Evolutionary conservation across 306 rosid genomes (phyloP), one percentile per base, ranked within the genome.

Genomic region (Lupinus albus): DNA sequence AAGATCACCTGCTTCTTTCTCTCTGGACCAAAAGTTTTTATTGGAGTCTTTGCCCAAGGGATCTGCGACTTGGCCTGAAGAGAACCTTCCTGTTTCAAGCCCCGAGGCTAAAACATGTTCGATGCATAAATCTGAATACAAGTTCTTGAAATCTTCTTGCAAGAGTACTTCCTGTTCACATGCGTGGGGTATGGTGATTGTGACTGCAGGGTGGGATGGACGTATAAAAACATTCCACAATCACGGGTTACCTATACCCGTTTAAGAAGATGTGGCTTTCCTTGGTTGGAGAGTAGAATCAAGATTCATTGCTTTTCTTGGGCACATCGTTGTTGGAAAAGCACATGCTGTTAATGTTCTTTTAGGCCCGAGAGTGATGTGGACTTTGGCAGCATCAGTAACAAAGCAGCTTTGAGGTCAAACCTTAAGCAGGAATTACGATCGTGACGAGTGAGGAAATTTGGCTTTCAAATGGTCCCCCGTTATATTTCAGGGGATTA

Each of bases 21-120:
- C 87, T 69, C 60, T 88, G 42, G 81, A 83, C 75, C 90, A 82
- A 33, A 95, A 94, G 63, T 84, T 79, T 67, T 73, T 81, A 78
- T 75, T 85, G 35, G 95, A 85, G 82, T 76, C 96, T 55, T 82
- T 85, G 46, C 86, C 96, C 0, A 90, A 87, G 83, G 99, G 95
- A 36, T 90, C 97, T 2, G 99, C 96, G 28, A 94, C 99, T 15
- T 94, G 99, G 97, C 99, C 99, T 0, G 99, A 94, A 82, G 99
- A 94, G 77, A 90, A 90, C 61, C 98, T 90, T 84, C 96, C 91
- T 17, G 76, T 85, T 30, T 80, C 88, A 11, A 83, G 85, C 72
- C 70, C 84, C 21, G 76, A 54, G 73, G 68, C 71, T 8, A 83
- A 85, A 66, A 50, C 79, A 35, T 75, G 88, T 35, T 15, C 58